Evolutionary conservation across 495 filamentous ascomycete species (phyloP), one percentile per base, ranked within the genome.

Genomic region (Xylaria curta): DNA sequence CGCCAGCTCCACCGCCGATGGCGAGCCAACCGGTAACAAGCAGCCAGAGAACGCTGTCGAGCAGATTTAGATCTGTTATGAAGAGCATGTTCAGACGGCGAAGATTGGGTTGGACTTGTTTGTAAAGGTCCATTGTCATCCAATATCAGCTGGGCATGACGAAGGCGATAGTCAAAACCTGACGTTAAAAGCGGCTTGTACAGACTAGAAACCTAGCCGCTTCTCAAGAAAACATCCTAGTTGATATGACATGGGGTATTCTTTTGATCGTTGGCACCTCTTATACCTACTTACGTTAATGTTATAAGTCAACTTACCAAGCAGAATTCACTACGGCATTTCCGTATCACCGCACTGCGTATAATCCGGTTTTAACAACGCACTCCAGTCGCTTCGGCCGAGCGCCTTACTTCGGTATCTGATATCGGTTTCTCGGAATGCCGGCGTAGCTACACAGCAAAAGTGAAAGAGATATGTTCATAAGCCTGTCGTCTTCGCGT

Each of bases 251-350:
- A 36, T 13, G 47, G n/a, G 3, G 3, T 12, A 1, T 42, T 15
- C 5, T 5, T 6, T 40, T 13, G n/a, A 28, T 7, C 12, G 2
- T 67, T 21, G 47, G 33, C 31, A 54, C 36, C n/a, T 40, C 26
- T 44, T n/a, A 12, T 40, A 66, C 49, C 33, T 31, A 40, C 46
- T 31, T 53, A 51, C 4, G 40, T 47, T 38, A n/a, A 12, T 38
- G 28, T 31, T 65, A 31, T 31, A 65, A 65, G 26, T 12, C 24
- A 49, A n/a, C 17, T 66, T 66, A 66, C 28, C 2, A 40, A 44
- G 28, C 17, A 66, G 17, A 28, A 33, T 3, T 33, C 26, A 19
- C 15, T 51, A 28, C 44, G 6, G 13, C 38, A 44, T 64, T 51
- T 17, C 28, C 38, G 8, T 42, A 42, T 2, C 38, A 42, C 38